These are phyloP conservation scores for Lasiosphaeriaceae sp. DNA, from an alignment of 495 filamentous ascomycete genomes.

Conservation along the genomic window DNA sequence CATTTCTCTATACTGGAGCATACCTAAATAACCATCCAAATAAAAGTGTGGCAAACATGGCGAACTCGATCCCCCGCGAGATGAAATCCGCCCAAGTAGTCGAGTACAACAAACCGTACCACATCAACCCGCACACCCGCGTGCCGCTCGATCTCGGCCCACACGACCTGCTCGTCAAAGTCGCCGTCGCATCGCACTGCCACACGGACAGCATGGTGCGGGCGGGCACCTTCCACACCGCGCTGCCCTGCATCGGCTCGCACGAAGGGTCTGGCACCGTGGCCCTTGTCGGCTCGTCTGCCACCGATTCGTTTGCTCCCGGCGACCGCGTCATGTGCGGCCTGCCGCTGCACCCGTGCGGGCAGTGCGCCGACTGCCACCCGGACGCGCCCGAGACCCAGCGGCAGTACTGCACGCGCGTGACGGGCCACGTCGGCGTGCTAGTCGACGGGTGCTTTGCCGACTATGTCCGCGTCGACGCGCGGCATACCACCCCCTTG, in stretches of 20 bases:
- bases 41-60: too few species aligned
- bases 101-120: slow-evolving; percentile 49
- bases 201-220: slow-evolving; percentile 56
- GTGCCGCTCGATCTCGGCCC: slow-evolving; percentile 41
- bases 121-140: slow-evolving; percentile 39
- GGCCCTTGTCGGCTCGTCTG: slow-evolving; percentile 41
- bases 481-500: slow-evolving; percentile 37
- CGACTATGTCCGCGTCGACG: slow-evolving; percentile 50
- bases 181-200: slow-evolving; percentile 56
- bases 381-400: slow-evolving; percentile 27
- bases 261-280: slow-evolving; percentile 59
- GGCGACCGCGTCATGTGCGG: slow-evolving; percentile 52
- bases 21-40: too few species aligned
- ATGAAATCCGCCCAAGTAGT: slow-evolving; percentile 13
- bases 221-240: slow-evolving; percentile 37
- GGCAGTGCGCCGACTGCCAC: slow-evolving; percentile 44
- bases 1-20: not conserved
- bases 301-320: slow-evolving; percentile 30
- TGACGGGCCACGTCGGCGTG: slow-evolving; percentile 40
- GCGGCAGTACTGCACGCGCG: slow-evolving; percentile 43
- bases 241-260: slow-evolving; percentile 50
- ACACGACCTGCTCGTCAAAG: slow-evolving; percentile 54
- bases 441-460: slow-evolving; percentile 48
- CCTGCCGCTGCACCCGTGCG: slow-evolving; percentile 45
- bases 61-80: not conserved